Base-by-base conservation (phyloP, 108 stramenopile genomes). In the Pseudonitzschia delicatissima region DNA sequence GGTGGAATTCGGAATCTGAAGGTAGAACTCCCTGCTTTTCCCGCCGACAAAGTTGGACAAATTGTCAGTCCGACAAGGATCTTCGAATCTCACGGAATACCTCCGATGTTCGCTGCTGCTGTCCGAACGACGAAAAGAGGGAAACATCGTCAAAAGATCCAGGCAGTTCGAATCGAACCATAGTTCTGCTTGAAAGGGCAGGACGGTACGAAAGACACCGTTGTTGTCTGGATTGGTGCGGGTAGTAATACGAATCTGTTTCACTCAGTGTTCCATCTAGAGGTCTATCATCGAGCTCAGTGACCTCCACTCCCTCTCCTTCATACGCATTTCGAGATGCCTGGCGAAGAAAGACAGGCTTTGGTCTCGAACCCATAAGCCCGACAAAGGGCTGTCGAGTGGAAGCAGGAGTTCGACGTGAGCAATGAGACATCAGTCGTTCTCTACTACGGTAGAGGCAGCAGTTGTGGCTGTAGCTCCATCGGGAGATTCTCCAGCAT, bases 221-320 rank as follows among this genome's bases (percentile, higher is more conserved):
- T 61, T 18, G 11, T 3, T 35, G 15, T 61, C n/a, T 18, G 28
- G 40, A 42, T 12, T n/a, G 11, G 13, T 40, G 34, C 23, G 17
- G 26, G 37, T 61, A 8, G 27, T 57, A 32, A 25, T 35, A 57
- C 13, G 55, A 48, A 48, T 48, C 47, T 6, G 2, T 21, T 7
- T 48, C 47, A 7, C 20, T 48, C 20, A 48, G 47, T 4, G 47
- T 1, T n/a, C 5, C 57, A 23, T 59, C 45, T n/a, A 61, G 18
- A 20, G 61, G 27, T 4, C 27, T 35, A 5, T 63, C 61, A 5
- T 40, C 12, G 15, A 74, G 18, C 25, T 80, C 69, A 9, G 53
- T 50, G 33, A 84, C 76, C 74, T 84, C 83, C 11, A 84, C 63
- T 25, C 83, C 83, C 62, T 78, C 74, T 31, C 81, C 81, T 25